Evolutionary conservation across 1,284 basidiomycete species (phyloP), one percentile per base, ranked within the genome.

Genomic region (Agaricales sp.): DNA sequence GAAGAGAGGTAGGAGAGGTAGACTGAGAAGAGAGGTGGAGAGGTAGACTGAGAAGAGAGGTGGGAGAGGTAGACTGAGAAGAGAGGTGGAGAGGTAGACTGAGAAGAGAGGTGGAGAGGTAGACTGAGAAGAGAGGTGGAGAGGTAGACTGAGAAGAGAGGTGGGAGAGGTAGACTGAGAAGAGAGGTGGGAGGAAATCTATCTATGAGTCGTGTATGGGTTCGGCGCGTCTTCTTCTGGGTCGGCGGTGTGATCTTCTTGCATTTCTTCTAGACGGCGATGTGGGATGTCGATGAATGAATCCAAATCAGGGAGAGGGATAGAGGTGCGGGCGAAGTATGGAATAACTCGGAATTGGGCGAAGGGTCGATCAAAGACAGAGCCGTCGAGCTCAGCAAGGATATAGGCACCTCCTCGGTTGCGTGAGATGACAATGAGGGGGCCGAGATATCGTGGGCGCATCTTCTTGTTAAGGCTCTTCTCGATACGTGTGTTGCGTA

Each of bases 311-410:
- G 39, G 39, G 11, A 43, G 39, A 6, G n/a, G n/a, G 21, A 43
- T 43, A 43, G n/a, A 22, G 21, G 16, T 38, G 16, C 53, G 46
- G 12, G 51, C 46, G 4, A 49, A 18, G 41, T 60, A 62, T 0
- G 58, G 60, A 2, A 62, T 50, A 16, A 63, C 50, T 13, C 59
- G 52, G 41, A 63, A 63, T 12, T 53, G 54, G 4, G 57, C 58
- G 21, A 61, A 50, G 14, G 55, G 56, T 12, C 52, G 47, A 30
- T 57, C 52, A 11, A 53, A 54, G 0, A 61, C 50, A 0, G 59
- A 20, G 2, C 58, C 57, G 43, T 61, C 52, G 13, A 61, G 48
- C 38, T 62, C 57, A 4, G 51, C 50, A 1, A 63, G 12, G 13
- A 57, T 51, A 49, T 63, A 63, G 0, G 60, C 51, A 2, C 60